A percentile compares a stretch with the other conserved stretches of the same genome.
phyloP scores from a whole-genome alignment of 768 basidiomycete genomes.

The Suillus luteus region DNA sequence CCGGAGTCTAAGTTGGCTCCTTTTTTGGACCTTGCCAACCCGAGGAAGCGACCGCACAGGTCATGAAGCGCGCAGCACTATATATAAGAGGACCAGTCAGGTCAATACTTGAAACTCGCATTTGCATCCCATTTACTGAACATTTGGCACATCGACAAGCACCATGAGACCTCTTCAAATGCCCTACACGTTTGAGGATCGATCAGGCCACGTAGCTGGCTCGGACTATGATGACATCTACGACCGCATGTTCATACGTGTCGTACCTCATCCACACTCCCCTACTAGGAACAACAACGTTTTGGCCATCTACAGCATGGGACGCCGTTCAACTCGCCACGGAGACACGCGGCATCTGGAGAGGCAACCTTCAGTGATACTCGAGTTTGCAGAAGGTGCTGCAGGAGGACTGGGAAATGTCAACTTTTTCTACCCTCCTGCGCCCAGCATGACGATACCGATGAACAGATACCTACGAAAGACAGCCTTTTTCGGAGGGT shows the following conservation, averaged over 20 bases:
- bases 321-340: conserved; percentile 60
- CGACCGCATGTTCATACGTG: conserved; percentile 70
- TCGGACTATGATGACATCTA: conserved; percentile 80
- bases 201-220: conserved; percentile 52
- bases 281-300: conserved; percentile 36
- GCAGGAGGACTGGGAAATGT: conserved; percentile 62
- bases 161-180: conserved; percentile 34
- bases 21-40: background rate
- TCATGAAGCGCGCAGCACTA: background rate
- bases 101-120: background rate
- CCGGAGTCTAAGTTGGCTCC: background rate
- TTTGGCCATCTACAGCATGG: conserved; percentile 63
- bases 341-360: conserved; percentile 55
- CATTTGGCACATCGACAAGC: background rate
- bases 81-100: background rate
- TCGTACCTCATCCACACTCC: conserved; percentile 50
- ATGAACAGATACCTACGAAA: conserved; percentile 69
- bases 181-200: conserved; percentile 68
- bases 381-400: conserved; percentile 53
- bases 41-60: conserved; percentile 11
- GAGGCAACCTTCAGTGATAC: conserved; percentile 53
- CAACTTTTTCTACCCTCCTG: conserved; percentile 47
- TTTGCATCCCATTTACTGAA: background rate
- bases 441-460: conserved; percentile 44
- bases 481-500: conserved; percentile 68